Conservation (phyloP, 495 filamentous ascomycete genomes). For the Neurospora cerealis region DNA sequence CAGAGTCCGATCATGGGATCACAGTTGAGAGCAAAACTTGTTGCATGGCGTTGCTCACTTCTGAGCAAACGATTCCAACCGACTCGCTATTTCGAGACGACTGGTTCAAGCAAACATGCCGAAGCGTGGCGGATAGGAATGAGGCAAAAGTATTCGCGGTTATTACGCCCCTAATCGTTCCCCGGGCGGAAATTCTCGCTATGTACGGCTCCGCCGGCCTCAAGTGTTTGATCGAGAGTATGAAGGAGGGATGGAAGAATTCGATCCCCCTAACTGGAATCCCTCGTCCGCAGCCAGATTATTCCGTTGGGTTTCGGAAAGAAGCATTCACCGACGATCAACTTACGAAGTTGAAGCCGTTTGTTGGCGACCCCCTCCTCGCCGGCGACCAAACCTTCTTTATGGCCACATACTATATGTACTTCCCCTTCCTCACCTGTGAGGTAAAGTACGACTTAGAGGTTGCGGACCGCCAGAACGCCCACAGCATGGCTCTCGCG, state of each 20-base stretch:
- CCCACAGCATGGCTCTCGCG: slow-evolving; percentile 27
- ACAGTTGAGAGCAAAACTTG: slow-evolving; percentile 14
- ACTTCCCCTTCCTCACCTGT: slow-evolving; percentile 16
- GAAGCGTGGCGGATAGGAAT: slow-evolving; percentile 23
- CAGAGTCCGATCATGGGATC: slow-evolving; percentile 19
- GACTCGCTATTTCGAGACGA: slow-evolving; percentile 30
- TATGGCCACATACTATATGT: slow-evolving; percentile 21
- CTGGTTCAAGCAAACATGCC: slow-evolving; percentile 21
- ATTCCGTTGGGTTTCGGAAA: slow-evolving; percentile 29
- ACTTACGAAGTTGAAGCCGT: slow-evolving; percentile 28
- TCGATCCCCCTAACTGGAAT: slow-evolving; percentile 21
- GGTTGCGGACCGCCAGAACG: slow-evolving; percentile 9
- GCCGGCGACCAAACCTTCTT: slow-evolving; percentile 4
- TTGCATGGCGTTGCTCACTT: slow-evolving; percentile 22
- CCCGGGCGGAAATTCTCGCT: slow-evolving; percentile 16
- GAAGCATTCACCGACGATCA: slow-evolving; percentile 33
- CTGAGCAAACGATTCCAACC: slow-evolving; percentile 20
- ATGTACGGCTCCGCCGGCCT: slow-evolving; percentile 20
- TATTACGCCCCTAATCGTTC: slow-evolving; percentile 13
- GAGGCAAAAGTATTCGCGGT: slow-evolving; percentile 22
- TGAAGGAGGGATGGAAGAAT: slow-evolving; percentile 32
- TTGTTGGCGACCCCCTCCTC: slow-evolving; percentile 16
- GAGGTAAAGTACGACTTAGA: slow-evolving; percentile 8
- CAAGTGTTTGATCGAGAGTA: slow-evolving; percentile 28
- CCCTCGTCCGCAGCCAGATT: slow-evolving; percentile 26